Evolutionary conservation across 768 basidiomycete species (phyloP), one percentile per base, ranked within the genome.

Genomic region (Boletus huronensis): DNA sequence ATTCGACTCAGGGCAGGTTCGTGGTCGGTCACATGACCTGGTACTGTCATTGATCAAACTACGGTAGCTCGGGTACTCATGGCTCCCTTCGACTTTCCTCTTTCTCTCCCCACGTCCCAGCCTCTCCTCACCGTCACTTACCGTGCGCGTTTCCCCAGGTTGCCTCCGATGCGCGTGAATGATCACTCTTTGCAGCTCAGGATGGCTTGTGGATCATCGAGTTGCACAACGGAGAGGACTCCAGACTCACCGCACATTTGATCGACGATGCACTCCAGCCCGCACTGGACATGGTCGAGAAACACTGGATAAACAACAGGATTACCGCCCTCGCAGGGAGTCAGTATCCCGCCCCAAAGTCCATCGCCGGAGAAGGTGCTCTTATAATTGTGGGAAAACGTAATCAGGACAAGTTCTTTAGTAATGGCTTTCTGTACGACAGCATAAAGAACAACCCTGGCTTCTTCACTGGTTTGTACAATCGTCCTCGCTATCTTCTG

Each of bases 381-480:
- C 70, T 93, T 29, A 84, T 93, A 55, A 85, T 93, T 50, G 84
- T 88, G 7, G 90, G 91, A 4, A 82, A 81, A 55, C 78, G 76
- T 57, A 77, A 79, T 56, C 90, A 93, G 68, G 83, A 92, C 69
- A 93, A 92, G 70, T 93, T 91, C 77, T 93, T 93, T 70, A 90
- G 87, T 71, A 93, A 91, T 60, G 90, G 90, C 1, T 80, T 93
- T 57, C 83, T 88, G 64, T 85, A 81, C 57, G 76, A 74, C 4
- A 80, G 74, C 36, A 72, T 80, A 7, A 65, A 74, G 29, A 68
- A 72, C 29, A 77, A 90, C 58, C 76, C 79, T 10, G 77, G 76
- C 55, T 91, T 88, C 73, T 84, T 90, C 68, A 76, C 78, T n/a
- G 59, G 90, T 88, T 62, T 53, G 76, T 66, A 19, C n/a, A 26